These are phyloP conservation scores for Daedaleopsis sinensis DNA, from an alignment of 768 basidiomycete genomes.

Conservation along the genomic window DNA sequence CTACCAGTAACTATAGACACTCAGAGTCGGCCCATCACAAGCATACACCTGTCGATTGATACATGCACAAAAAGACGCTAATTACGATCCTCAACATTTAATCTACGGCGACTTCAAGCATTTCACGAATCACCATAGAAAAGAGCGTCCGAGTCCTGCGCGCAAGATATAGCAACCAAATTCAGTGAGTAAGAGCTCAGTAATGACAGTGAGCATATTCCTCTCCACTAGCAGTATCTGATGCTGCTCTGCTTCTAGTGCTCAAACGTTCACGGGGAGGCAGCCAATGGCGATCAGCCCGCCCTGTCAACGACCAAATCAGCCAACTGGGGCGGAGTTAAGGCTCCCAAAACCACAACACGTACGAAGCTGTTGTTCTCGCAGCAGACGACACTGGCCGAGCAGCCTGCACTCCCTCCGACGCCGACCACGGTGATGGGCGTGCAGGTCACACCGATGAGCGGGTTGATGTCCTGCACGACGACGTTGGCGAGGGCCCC, in stretches of 20 bases:
- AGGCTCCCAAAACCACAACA: neutral
- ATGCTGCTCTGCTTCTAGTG: neutral
- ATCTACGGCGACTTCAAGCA: too few relatives aligned
- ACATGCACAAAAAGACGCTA: too few relatives aligned
- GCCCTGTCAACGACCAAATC: neutral
- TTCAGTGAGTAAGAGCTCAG: neutral
- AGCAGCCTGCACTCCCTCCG: neutral
- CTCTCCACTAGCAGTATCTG: neutral
- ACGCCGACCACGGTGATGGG: slow-evolving; percentile 3
- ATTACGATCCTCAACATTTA: too few relatives aligned
- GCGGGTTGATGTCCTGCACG: neutral
- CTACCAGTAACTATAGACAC: too few relatives aligned
- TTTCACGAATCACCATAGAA: too few relatives aligned
- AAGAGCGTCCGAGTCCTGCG: neutral
- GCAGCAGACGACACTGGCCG: neutral
- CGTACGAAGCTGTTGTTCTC: neutral
- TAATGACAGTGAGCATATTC: neutral
- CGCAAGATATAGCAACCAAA: too few relatives aligned
- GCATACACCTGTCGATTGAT: too few relatives aligned
- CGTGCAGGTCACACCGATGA: slow-evolving; percentile 1
- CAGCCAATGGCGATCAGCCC: neutral
- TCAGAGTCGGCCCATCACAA: too few relatives aligned
- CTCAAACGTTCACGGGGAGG: neutral
- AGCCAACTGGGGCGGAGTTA: neutral
- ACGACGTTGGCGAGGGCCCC: neutral